A percentile compares a stretch with the other conserved stretches of the same genome.
phyloP scores from a whole-genome alignment of 2,329 filamentous ascomycete species.

The Scedosporium minutisporum region DNA sequence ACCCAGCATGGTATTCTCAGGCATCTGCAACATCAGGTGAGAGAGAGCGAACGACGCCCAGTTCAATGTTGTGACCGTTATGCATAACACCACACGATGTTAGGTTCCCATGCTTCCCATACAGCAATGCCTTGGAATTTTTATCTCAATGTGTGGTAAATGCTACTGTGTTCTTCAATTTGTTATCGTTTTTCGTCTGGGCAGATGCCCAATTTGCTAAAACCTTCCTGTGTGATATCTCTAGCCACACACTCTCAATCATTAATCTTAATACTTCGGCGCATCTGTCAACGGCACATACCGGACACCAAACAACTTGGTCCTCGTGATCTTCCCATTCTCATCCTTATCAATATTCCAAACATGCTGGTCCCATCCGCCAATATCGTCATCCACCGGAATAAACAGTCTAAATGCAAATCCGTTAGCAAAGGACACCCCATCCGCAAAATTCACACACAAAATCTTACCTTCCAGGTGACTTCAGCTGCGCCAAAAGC shows the following conservation, averaged over 20 bases:
- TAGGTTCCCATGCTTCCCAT: too few relatives aligned
- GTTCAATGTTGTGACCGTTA: too few relatives aligned
- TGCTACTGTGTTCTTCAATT: too few relatives aligned
- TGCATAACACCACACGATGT: too few relatives aligned
- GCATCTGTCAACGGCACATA: conserved; percentile 73
- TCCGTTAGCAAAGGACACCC: conserved; percentile 7
- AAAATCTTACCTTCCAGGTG: conserved; percentile 54
- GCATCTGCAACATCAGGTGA: neutral
- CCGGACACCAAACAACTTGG: conserved; percentile 58
- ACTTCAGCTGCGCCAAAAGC: conserved; percentile 66
- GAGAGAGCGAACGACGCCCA: neutral
- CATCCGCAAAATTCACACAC: neutral
- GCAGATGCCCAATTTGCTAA: too few relatives aligned
- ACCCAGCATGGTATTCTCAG: too few relatives aligned
- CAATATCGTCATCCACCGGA: conserved; percentile 52
- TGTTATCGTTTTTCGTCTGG: too few relatives aligned
- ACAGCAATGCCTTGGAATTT: too few relatives aligned
- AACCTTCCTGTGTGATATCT: too few relatives aligned
- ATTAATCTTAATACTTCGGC: conserved; percentile 23
- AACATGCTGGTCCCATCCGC: conserved; percentile 49
- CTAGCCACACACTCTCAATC: neutral
- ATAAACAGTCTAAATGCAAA: conserved; percentile 55
- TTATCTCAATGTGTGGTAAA: too few relatives aligned
- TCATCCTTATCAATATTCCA: conserved; percentile 66
- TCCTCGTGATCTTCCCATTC: conserved; percentile 49